Base-by-base conservation (phyloP, 2,329 filamentous ascomycete genomes). In the Colletotrichum sp. region DNA sequence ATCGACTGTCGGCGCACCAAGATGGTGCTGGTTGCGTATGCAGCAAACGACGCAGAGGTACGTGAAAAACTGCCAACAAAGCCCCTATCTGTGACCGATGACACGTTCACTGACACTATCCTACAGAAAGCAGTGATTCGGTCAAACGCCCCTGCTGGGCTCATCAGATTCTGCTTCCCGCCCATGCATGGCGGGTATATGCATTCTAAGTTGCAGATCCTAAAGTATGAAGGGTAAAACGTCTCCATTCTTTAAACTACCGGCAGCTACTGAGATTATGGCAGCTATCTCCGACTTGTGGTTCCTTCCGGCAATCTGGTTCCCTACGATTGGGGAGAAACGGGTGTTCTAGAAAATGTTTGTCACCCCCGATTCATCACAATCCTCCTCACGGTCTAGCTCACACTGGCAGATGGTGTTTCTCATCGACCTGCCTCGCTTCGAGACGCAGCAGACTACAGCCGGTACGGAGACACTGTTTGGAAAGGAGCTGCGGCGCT, bases 151-250 rank as follows among this genome's bases (percentile, higher is more conserved):
- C 90, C 90, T 22, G 78, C 80, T n/a, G 86, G 90, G 67, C 79
- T 84, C 48, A 88, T 98, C 71, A 91, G 91, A 25, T 93, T 93
- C 71, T 96, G 95, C 82, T 98, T 98, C 81, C 96, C 96, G 19
- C 90, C 90, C 3, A 96, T 98, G 94, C 88, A 91, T 55, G 91
- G 92, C 3, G 93, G 93, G 28, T 93, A 90, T 80, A 98, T 98
- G 96, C 97, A 98, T 84, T 98, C 95, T 66, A 98, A 99, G 82
- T 88, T 98, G 59, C 96, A 98, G 90, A 85, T 98, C 2, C 88
- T 98, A n/a, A 96, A 96, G 80, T 95, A 68, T 61, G 63, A 72
- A 52, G 68, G 72, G 77, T 74, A 65, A 65, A 60, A 13, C 15
- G 12, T 71, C 39, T 25, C n/a, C 34, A 60, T 67, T 59, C 13